Conservation (phyloP, 768 basidiomycete species). For the Kwoniella shandongensis region DNA sequence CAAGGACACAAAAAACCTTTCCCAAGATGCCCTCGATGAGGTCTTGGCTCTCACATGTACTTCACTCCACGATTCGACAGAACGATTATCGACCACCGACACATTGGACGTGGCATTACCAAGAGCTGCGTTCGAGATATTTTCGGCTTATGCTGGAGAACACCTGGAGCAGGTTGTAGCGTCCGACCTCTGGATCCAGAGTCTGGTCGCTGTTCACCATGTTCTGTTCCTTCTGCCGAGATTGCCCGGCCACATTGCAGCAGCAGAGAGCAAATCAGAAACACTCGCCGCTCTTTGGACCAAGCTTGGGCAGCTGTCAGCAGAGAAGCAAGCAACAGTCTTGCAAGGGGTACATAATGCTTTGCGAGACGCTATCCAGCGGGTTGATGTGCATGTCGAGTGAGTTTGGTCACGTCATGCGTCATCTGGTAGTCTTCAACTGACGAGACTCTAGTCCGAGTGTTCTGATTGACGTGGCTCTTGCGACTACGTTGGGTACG, state of each 20-base stretch:
- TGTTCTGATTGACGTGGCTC: slow-evolving; percentile 38
- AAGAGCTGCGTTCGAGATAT: slow-evolving; percentile 29
- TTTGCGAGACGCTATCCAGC: slow-evolving; percentile 9
- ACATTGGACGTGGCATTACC: slow-evolving; percentile 9
- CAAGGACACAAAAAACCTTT: slow-evolving; percentile 13
- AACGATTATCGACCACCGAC: slow-evolving; percentile 19
- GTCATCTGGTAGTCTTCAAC: neutral
- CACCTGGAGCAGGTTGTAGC: slow-evolving; percentile 19
- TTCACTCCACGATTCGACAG: slow-evolving; percentile 32
- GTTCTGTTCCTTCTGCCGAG: slow-evolving; percentile 29
- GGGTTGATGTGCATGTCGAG: slow-evolving; percentile 26
- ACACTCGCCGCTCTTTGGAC: slow-evolving; percentile 7
- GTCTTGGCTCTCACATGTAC: slow-evolving; percentile 43
- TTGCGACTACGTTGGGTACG: slow-evolving; percentile 13
- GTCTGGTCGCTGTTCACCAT: slow-evolving; percentile 40
- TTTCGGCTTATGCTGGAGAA: slow-evolving; percentile 28
- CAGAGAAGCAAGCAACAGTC: slow-evolving; percentile 9
- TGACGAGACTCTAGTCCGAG: slow-evolving; percentile 22
- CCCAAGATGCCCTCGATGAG: slow-evolving; percentile 35
- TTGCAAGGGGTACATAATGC: slow-evolving; percentile 12
- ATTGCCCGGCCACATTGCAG: slow-evolving; percentile 17
- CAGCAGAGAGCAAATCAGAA: slow-evolving; percentile 8
- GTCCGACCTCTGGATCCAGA: slow-evolving; percentile 35
- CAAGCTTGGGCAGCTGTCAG: slow-evolving; percentile 3
- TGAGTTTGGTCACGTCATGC: slow-evolving; percentile 15